A percentile compares a stretch with the other conserved stretches of the same genome.
These are phyloP conservation scores for Heritiera littoralis DNA, from an alignment of 345 rosid genomes.

Conservation along the genomic window DNA sequence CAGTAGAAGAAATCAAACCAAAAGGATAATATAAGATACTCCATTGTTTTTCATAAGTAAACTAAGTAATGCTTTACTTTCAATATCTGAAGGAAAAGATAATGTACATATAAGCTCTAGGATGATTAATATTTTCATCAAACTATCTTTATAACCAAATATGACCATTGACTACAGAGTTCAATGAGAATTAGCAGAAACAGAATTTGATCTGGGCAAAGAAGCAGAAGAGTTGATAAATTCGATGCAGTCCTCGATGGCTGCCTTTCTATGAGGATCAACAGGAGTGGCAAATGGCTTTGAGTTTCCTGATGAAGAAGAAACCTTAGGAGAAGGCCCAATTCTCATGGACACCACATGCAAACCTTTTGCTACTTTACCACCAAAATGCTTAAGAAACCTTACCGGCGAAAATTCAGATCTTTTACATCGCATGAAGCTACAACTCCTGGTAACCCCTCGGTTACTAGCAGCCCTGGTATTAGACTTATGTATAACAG, in stretches of 20 bases:
- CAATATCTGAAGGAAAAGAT: conserved; percentile 20
- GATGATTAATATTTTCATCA: conserved; percentile 6
- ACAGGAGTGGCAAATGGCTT: conserved; percentile 38
- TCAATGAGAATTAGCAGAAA: conserved; percentile 31
- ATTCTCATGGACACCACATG: conserved; percentile 40
- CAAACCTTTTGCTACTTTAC: conserved; percentile 45
- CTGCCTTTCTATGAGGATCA: conserved; percentile 61
- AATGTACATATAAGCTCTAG: conserved; percentile 12
- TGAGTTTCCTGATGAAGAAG: conserved; percentile 48
- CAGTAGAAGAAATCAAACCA: not conserved
- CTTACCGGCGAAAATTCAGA: conserved; percentile 48
- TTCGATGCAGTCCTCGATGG: conserved; percentile 82
- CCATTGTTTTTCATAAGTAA: not conserved
- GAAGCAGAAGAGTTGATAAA: conserved; percentile 71
- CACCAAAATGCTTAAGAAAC: conserved; percentile 49
- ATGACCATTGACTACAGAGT: not conserved
- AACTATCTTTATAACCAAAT: not conserved
- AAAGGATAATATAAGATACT: not conserved
- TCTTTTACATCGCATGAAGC: conserved; percentile 49
- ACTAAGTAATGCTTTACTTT: conserved; percentile 15
- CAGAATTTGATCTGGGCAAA: conserved; percentile 52
- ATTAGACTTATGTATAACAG: conserved; percentile 9
- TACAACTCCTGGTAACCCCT: conserved; percentile 43
- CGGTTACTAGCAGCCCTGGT: conserved; percentile 22
- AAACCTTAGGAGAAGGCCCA: conserved; percentile 40